These are phyloP conservation scores for Irpex rosettiformis DNA, from an alignment of 1,284 basidiomycete genomes.

Conservation along the genomic window DNA sequence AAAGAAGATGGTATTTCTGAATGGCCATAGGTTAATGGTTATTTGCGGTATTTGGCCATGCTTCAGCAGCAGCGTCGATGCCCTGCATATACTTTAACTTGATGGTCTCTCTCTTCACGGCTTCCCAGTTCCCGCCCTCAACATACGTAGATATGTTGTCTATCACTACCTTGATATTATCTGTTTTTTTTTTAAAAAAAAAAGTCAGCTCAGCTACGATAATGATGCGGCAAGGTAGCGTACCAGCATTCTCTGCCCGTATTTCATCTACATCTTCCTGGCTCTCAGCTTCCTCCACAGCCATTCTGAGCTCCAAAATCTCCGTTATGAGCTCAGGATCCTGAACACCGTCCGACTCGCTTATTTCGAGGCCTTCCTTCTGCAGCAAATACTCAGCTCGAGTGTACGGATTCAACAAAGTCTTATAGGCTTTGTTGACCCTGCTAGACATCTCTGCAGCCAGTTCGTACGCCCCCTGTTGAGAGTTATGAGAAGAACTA, in stretches of 20 bases:
- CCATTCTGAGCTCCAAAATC: slow-evolving; percentile 82
- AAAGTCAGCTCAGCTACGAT: no score
- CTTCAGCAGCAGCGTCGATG: slow-evolving; percentile 67
- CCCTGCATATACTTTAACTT: slow-evolving; percentile 76
- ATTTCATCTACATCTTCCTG: slow-evolving; percentile 52
- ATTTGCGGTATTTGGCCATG: slow-evolving; percentile 33
- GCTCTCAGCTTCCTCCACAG: slow-evolving; percentile 62
- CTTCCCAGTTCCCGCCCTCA: slow-evolving; percentile 48
- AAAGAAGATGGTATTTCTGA: background rate
- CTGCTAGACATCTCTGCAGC: slow-evolving; percentile 66
- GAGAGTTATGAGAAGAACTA: background rate
- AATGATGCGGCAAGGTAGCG: no score
- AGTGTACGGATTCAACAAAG: slow-evolving; percentile 58
- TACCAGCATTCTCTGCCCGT: slow-evolving; percentile 58
- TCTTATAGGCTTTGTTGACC: slow-evolving; percentile 76
- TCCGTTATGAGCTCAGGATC: slow-evolving; percentile 74
- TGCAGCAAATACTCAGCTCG: slow-evolving; percentile 73
- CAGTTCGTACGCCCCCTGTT: slow-evolving; percentile 53
- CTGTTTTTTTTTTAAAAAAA: no score
- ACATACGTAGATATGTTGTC: slow-evolving; percentile 50
- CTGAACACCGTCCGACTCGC: slow-evolving; percentile 75
- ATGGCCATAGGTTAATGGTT: slow-evolving; percentile 18
- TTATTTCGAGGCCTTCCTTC: slow-evolving; percentile 54
- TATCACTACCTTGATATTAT: slow-evolving; percentile 47
- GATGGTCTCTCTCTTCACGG: slow-evolving; percentile 59